Percentiles rank a stretch among this genome's conserved stretches.
Conservation (phyloP, 1,284 basidiomycete species). For the Tausonia pullulans region DNA sequence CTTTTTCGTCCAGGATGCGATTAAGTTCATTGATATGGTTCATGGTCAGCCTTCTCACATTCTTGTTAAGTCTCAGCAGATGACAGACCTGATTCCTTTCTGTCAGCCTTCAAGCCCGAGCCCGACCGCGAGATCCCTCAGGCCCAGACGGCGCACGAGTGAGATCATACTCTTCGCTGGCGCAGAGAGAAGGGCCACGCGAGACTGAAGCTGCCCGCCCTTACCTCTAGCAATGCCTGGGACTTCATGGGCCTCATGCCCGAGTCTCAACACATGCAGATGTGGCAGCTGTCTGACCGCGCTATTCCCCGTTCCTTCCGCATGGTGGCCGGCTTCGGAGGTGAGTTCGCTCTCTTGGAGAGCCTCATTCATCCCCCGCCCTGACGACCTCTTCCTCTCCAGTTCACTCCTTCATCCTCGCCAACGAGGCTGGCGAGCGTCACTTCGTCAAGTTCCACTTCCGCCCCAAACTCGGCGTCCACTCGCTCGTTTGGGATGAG, state of each 20-base stretch:
- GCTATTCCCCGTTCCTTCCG: conserved; percentile 66
- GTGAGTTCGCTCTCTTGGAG: no score
- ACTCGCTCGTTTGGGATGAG: conserved; percentile 76
- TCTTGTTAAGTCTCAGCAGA: neutral
- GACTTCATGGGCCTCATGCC: conserved; percentile 36
- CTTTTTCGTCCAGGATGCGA: conserved; percentile 69
- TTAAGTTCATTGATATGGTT: conserved; percentile 72
- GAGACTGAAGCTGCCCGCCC: conserved; percentile 34
- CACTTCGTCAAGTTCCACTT: conserved; percentile 79
- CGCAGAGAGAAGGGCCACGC: conserved; percentile 31
- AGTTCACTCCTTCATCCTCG: conserved; percentile 65
- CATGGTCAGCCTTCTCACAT: conserved; percentile 43
- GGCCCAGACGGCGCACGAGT: conserved; percentile 35
- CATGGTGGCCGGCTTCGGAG: conserved; percentile 74
- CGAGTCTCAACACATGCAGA: conserved; percentile 57
- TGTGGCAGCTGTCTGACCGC: conserved; percentile 74
- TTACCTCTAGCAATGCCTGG: neutral
- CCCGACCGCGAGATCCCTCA: conserved; percentile 55
- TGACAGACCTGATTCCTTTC: neutral
- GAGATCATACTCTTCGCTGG: no score
- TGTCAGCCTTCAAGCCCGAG: conserved; percentile 48
- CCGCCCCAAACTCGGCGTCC: conserved; percentile 58
- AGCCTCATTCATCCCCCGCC: no score
- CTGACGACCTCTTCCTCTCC: no score
- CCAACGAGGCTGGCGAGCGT: conserved; percentile 53